These are phyloP conservation scores for Fusarium decemcellulare DNA, from an alignment of 2,329 filamentous ascomycete species.

Conservation along the genomic window DNA sequence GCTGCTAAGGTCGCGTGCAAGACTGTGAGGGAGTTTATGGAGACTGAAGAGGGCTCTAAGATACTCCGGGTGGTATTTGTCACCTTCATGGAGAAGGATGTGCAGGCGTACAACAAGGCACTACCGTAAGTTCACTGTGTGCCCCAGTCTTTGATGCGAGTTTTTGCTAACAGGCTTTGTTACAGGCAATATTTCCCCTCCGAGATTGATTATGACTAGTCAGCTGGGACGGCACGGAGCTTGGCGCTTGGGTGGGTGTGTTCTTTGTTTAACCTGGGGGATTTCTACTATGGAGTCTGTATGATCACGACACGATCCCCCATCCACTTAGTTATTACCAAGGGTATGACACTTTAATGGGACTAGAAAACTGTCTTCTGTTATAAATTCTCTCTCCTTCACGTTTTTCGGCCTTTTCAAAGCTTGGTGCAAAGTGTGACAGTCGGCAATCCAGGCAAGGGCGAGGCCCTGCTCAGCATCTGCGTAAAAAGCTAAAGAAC, in stretches of 20 bases:
- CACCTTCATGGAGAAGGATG: slow-evolving; percentile 85
- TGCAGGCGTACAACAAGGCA: slow-evolving; percentile 76
- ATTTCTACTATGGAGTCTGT: background rate
- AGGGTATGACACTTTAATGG: too few relatives aligned
- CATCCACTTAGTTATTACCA: too few relatives aligned
- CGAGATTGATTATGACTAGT: background rate
- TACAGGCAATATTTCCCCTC: slow-evolving; percentile 47
- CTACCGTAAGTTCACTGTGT: slow-evolving; percentile 74
- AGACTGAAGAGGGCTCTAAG: slow-evolving; percentile 59
- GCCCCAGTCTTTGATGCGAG: background rate
- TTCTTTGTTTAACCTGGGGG: background rate
- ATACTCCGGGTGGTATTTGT: slow-evolving; percentile 88
- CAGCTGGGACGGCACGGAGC: background rate
- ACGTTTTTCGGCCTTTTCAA: too few relatives aligned
- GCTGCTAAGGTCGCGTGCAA: slow-evolving; percentile 81
- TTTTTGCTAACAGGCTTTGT: background rate
- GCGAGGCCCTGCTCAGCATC: too few relatives aligned
- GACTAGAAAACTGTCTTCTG: too few relatives aligned
- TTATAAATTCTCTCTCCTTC: too few relatives aligned
- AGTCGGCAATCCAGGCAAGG: too few relatives aligned
- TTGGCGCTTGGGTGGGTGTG: background rate
- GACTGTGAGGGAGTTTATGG: slow-evolving; percentile 69
- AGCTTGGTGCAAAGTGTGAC: too few relatives aligned
- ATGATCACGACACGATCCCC: too few relatives aligned
- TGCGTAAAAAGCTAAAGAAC: too few relatives aligned